These are phyloP conservation scores for Starmera dryadoides DNA, from an alignment of 805 yeast genomes.

Conservation along the genomic window DNA sequence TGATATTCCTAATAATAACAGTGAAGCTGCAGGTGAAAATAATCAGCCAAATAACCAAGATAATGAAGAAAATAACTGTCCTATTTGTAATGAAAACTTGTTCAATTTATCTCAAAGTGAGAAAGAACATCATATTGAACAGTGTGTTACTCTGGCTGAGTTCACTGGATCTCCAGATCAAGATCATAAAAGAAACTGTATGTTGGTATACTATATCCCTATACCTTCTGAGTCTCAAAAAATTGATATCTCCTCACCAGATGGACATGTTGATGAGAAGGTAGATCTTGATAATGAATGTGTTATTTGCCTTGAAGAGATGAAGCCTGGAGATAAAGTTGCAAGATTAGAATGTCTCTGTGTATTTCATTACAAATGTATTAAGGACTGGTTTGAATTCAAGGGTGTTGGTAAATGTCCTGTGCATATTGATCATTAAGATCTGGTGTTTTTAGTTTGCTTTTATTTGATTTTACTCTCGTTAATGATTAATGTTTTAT, in stretches of 20 bases:
- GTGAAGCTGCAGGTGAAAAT: slow-evolving; percentile 13
- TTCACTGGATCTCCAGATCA: slow-evolving; percentile 56
- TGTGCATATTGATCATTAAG: slow-evolving; percentile 54
- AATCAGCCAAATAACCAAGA: slow-evolving; percentile 23
- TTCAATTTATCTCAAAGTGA: slow-evolving; percentile 12
- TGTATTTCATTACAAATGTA: slow-evolving; percentile 87
- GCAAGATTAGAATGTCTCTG: slow-evolving; percentile 93
- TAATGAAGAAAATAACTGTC: slow-evolving; percentile 32
- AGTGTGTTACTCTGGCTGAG: slow-evolving; percentile 56
- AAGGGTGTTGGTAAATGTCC: slow-evolving; percentile 87
- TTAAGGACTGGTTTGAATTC: slow-evolving; percentile 82
- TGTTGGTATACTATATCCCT: slow-evolving; percentile 65
- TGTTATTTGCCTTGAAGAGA: slow-evolving; percentile 88
- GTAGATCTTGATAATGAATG: slow-evolving; percentile 60
- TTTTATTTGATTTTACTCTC: too few species aligned
- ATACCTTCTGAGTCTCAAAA: slow-evolving; percentile 8
- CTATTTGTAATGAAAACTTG: slow-evolving; percentile 25
- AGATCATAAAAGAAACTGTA: slow-evolving; percentile 58
- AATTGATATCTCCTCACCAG: slow-evolving; percentile 18
- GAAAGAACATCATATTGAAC: slow-evolving; percentile 62
- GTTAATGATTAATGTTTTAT: neutral
- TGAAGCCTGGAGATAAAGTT: slow-evolving; percentile 78
- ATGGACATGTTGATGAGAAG: slow-evolving; percentile 9
- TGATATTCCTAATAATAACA: slow-evolving; percentile 2
- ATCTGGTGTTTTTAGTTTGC: neutral